Base-by-base conservation (phyloP, 176 grass and related monocot species). In the Juncus effusus region DNA sequence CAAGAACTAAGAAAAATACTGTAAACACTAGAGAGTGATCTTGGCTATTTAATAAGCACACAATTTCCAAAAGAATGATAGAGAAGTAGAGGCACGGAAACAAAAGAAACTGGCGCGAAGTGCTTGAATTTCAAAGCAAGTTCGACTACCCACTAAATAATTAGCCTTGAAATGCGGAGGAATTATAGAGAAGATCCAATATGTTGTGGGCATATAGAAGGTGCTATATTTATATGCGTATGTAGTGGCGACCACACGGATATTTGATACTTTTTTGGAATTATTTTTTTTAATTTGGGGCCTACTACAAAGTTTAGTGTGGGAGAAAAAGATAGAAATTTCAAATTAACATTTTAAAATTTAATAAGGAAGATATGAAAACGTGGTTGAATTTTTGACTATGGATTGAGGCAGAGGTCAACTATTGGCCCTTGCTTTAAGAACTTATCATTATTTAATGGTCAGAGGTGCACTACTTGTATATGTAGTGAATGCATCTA, bases 331-430 rank as follows among this genome's bases (percentile, higher is more conserved):
- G 64, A 67, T 52, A 36, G 19, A 35, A 67, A 53, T 50, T 36
- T 38, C n/a, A 51, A 8, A 4, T 28, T 28, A 28, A 28, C 19
- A 38, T 54, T 54, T 67, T n/a, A 67, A 53, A 37, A 37, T 52
- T 67, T 6, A 67, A 70, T 38, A 41, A 42, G 13, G 68, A 36
- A 72, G 69, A 45, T 45, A 72, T 28, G 38, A 72, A 72, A 60
- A 47, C 54, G 69, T 72, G 69, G 49, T 59, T 59, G 15, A 71
- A 72, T 40, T 38, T 38, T 72, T 56, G 69, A 72, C 54, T 41
- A 47, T 19, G 40, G 40, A 0, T 5, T 16, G 13, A 2, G 10
- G 14, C 54, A 57, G 11, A 57, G 56, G 67, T 71, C 67, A 71
- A 71, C 53, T 56, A 28, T 6, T 54, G 52, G 13, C 12, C 66